Evolutionary conservation across 2,329 filamentous ascomycete genomes (phyloP), one percentile per base, ranked within the genome.

Genomic region (Ophidiomyces ophidiicola): DNA sequence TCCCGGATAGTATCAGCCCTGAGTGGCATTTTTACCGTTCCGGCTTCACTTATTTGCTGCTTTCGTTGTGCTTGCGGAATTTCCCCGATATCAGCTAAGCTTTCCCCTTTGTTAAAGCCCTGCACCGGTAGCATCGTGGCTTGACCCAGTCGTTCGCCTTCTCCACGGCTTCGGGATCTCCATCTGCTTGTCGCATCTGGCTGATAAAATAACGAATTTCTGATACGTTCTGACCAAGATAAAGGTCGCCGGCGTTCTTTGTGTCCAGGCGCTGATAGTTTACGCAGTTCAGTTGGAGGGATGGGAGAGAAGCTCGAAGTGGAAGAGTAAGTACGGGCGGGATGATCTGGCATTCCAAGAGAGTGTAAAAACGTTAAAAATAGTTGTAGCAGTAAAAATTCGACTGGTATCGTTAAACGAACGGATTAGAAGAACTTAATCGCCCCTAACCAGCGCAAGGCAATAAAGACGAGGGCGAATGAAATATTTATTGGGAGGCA

Each of bases 61-160:
- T 29, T 24, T 25, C 23, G 32, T 11, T 20, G 32, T 2, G 14
- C 17, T 18, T 33, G 28, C 5, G 17, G 15, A 23, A 36, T 15
- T 11, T 49, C 44, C 20, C 45, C 47, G 24, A 45, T 43, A n/a
- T 42, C 42, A 32, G 38, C 46, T 5, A 32, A 39, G 12, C 43
- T 39, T 12, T 43, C 30, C 18, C 26, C 14, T 31, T 25, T 35
- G 5, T 14, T 20, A 7, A 14, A 8, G 11, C 23, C 11, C 7
- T 6, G 20, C 7, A 11, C 24, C 6, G 15, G 10, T 12, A 18
- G 6, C 7, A 14, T n/a, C 1, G 7, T 4, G 17, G 37, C 29
- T 28, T 12, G 37, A 28, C 28, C 37, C 14, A 8, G 21, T 21
- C 17, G 17, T 11, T 18, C 21, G 23, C 23, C 30, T 5, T 28